These are phyloP conservation scores for Kingdonia uniflora DNA, from an alignment of 164 flowering plant species.

Conservation along the genomic window DNA sequence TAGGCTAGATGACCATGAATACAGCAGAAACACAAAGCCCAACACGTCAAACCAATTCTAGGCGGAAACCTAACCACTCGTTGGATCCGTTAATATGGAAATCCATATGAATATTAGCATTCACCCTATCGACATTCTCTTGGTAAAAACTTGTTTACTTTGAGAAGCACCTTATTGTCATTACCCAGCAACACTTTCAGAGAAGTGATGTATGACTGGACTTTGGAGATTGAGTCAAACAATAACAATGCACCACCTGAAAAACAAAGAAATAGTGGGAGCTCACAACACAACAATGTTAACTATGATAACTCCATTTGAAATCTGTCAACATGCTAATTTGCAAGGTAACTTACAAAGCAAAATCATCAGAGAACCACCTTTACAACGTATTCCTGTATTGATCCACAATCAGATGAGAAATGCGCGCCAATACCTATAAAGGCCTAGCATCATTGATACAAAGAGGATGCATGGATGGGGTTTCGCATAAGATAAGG, in stretches of 20 bases:
- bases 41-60: constrained; percentile 63
- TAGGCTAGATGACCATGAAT: constrained; percentile 71
- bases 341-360: no score
- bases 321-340: no score
- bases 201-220: constrained; percentile 89
- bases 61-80: constrained; percentile 85
- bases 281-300: no score
- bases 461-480: no score
- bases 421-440: no score
- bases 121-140: constrained; percentile 62
- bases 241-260: constrained; percentile 80
- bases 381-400: no score
- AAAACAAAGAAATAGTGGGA: no score
- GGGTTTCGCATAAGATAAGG: no score
- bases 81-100: constrained; percentile 83
- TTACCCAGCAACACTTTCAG: constrained; percentile 79
- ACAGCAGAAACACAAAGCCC: constrained; percentile 59
- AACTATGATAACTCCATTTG: no score
- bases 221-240: constrained; percentile 79
- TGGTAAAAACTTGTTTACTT: constrained; percentile 44
- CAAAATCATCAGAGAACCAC: no score
- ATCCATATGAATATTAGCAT: constrained; percentile 71
- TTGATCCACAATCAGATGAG: no score
- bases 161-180: constrained; percentile 73
- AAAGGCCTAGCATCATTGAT: no score